These are phyloP conservation scores for Pisolithus albus DNA, from an alignment of 768 basidiomycete species.

Conservation along the genomic window DNA sequence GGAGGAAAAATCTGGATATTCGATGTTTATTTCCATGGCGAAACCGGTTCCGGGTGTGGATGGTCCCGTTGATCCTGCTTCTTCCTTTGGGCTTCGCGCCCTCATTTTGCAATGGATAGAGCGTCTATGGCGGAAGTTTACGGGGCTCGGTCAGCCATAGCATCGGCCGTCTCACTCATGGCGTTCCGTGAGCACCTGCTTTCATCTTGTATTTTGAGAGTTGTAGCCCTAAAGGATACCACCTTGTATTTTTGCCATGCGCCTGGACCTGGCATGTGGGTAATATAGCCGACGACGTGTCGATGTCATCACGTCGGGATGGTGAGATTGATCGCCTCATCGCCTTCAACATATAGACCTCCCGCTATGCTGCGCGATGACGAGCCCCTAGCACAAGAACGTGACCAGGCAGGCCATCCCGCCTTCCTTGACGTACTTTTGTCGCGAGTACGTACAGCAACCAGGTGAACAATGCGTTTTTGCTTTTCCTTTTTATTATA, in stretches of 20 bases:
- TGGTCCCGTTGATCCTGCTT: background rate
- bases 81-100: constrained; percentile 18
- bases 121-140: constrained; percentile 7
- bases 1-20: background rate
- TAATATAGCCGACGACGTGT: constrained; percentile 9
- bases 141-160: background rate
- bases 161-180: background rate
- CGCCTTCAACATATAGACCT: background rate
- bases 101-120: constrained; percentile 25
- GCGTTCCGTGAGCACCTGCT: constrained; percentile 1
- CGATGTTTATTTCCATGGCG: background rate
- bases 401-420: background rate
- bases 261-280: constrained; percentile 4
- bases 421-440: constrained; percentile 5
- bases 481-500: constrained; percentile 3
- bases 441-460: constrained; percentile 5
- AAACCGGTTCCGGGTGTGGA: constrained; percentile 7
- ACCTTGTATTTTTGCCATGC: background rate
- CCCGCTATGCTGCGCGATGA: constrained; percentile 3
- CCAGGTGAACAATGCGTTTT: constrained; percentile 1
- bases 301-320: constrained; percentile 5
- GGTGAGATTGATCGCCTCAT: background rate
- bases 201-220: background rate
- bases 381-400: constrained; percentile 5
- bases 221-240: constrained; percentile 6